phyloP scores from a whole-genome alignment of 306 rosid genomes.

The Prunus campanulata region DNA sequence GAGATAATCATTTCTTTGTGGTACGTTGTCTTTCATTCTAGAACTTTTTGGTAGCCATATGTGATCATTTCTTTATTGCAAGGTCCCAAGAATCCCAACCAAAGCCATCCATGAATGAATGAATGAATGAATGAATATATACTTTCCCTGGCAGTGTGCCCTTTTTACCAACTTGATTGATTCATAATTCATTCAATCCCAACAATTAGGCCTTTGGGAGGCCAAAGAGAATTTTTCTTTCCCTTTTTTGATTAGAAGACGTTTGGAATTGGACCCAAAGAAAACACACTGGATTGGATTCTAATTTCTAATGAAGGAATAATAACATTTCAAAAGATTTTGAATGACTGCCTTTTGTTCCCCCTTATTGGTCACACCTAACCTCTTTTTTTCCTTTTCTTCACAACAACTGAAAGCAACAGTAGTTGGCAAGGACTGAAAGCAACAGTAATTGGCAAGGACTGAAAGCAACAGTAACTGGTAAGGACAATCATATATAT shows the following conservation, averaged over 20 bases:
- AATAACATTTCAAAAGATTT: background rate
- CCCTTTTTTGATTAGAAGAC: background rate
- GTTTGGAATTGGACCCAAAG: constrained; percentile 13
- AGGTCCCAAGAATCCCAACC: constrained; percentile 6
- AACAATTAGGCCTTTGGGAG: background rate
- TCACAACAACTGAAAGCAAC: background rate
- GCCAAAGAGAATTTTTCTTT: background rate
- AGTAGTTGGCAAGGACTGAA: background rate
- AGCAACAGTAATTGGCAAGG: background rate
- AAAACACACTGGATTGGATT: background rate
- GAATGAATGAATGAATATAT: background rate
- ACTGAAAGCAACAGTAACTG: background rate
- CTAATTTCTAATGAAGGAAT: constrained; percentile 3
- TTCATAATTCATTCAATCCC: background rate
- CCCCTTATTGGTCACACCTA: constrained; percentile 6
- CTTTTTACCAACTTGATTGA: background rate
- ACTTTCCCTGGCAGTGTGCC: background rate
- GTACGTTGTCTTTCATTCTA: background rate
- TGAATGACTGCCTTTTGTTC: constrained; percentile 13
- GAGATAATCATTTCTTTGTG: background rate
- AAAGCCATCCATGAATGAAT: background rate
- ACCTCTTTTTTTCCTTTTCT: background rate
- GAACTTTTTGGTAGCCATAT: background rate
- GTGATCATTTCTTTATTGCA: background rate
- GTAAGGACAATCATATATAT: too few relatives aligned